A percentile compares a stretch with the other conserved stretches of the same genome.
These are phyloP conservation scores for Panellus pusillus DNA, from an alignment of 768 basidiomycete genomes.

Conservation along the genomic window DNA sequence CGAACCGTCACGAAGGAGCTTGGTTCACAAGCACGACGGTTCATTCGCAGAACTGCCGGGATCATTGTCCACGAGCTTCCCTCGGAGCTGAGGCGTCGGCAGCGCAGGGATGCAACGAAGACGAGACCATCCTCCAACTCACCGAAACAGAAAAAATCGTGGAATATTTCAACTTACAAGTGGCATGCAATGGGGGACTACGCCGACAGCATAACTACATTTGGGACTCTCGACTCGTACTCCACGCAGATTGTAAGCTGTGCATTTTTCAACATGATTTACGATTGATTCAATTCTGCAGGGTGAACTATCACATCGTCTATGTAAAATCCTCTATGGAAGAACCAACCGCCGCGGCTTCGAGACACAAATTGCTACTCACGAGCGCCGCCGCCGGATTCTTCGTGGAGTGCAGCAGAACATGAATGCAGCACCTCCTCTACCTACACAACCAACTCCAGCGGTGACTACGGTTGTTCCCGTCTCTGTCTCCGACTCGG, in stretches of 20 bases:
- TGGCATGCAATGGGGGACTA: constrained; percentile 25
- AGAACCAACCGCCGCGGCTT: constrained; percentile 27
- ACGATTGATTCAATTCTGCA: constrained; percentile 8
- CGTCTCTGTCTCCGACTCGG: no score
- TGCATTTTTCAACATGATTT: not conserved
- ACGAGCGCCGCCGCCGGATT: not conserved
- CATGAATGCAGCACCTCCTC: not conserved
- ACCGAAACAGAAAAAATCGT: not conserved
- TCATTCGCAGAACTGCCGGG: constrained; percentile 11
- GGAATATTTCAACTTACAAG: constrained; percentile 25
- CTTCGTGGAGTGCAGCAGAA: not conserved
- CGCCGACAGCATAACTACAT: not conserved
- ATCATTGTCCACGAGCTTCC: constrained; percentile 19
- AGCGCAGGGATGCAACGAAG: not conserved
- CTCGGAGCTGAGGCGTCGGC: constrained; percentile 5
- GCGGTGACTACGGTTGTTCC: not conserved
- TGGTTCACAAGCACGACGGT: not conserved
- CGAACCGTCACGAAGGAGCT: constrained; percentile 5
- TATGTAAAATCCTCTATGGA: constrained; percentile 29
- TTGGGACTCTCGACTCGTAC: constrained; percentile 28
- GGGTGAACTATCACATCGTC: constrained; percentile 33
- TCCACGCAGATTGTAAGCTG: constrained; percentile 26
- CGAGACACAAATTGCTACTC: constrained; percentile 21
- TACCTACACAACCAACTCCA: not conserved
- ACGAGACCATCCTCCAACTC: not conserved